Percentiles rank a stretch among this genome's conserved stretches.
Evolutionary conservation across 306 rosid genomes (phyloP).

Genomic region (Rubus idaeus): DNA sequence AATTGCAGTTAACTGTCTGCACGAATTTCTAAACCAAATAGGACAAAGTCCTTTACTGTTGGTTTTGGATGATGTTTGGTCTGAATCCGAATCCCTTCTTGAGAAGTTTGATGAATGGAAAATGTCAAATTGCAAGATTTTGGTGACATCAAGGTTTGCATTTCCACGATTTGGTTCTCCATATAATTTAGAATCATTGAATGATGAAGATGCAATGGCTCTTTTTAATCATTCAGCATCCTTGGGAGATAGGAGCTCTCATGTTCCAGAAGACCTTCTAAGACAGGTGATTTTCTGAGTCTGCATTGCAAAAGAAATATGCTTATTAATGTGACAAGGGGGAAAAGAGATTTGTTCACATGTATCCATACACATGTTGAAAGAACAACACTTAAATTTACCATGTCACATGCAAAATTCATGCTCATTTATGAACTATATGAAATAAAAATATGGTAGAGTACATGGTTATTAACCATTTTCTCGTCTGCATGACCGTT

Average conservation of each 20-base stretch:
- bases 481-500: background rate
- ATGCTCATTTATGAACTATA: background rate
- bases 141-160: constrained; percentile 56
- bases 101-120: constrained; percentile 39
- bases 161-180: constrained; percentile 34
- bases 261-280: constrained; percentile 31
- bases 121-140: constrained; percentile 40
- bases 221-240: constrained; percentile 45
- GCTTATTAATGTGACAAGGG: background rate
- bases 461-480: background rate
- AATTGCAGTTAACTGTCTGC: constrained; percentile 30
- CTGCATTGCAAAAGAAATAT: constrained; percentile 5
- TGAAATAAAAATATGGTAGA: background rate
- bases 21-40: constrained; percentile 30
- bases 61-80: constrained; percentile 61
- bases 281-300: constrained; percentile 38
- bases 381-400: background rate
- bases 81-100: constrained; percentile 42
- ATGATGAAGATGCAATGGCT: constrained; percentile 34
- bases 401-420: background rate
- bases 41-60: constrained; percentile 34
- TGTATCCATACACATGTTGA: background rate
- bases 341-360: background rate
- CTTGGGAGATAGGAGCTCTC: constrained; percentile 22
- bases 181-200: constrained; percentile 34